phyloP scores from a whole-genome alignment of 441 rosid genomes.

The Gossypium gossypioides region DNA sequence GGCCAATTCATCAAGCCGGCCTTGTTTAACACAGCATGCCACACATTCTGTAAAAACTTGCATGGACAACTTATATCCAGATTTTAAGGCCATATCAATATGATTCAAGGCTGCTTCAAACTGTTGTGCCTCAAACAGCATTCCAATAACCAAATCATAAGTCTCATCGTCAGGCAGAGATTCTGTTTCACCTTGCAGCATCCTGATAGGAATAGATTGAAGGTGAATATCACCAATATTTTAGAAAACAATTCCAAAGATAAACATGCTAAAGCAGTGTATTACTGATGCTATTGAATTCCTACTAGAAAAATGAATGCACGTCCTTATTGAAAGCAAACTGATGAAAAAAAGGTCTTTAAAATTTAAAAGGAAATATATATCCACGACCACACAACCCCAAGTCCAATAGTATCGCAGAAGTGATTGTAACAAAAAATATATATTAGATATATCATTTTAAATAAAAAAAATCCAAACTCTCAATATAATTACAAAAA shows the following conservation, averaged over 20 bases:
- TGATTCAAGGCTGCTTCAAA: conserved; percentile 61
- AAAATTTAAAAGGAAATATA: background rate
- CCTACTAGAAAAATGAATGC: background rate
- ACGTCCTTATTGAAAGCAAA: background rate
- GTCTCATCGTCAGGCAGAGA: conserved; percentile 81
- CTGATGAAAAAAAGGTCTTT: background rate
- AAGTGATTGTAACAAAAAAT: too few relatives aligned
- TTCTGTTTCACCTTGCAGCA: conserved; percentile 60
- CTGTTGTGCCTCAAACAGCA: conserved; percentile 39
- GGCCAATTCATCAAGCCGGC: conserved; percentile 53
- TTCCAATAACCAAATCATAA: conserved; percentile 52
- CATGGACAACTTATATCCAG: conserved; percentile 39
- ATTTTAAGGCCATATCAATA: conserved; percentile 48
- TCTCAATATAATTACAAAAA: background rate
- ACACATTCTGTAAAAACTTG: conserved; percentile 35
- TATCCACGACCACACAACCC: too few relatives aligned
- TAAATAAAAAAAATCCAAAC: background rate
- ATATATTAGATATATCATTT: background rate
- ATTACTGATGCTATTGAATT: background rate
- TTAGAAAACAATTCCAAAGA: conserved; percentile 4
- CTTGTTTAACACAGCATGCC: conserved; percentile 37
- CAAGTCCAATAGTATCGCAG: too few relatives aligned
- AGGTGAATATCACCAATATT: conserved; percentile 10
- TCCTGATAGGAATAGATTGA: conserved; percentile 45
- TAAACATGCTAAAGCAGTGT: background rate